phyloP scores from a whole-genome alignment of 495 filamentous ascomycete species.

The Aspergillus asperescens region DNA sequence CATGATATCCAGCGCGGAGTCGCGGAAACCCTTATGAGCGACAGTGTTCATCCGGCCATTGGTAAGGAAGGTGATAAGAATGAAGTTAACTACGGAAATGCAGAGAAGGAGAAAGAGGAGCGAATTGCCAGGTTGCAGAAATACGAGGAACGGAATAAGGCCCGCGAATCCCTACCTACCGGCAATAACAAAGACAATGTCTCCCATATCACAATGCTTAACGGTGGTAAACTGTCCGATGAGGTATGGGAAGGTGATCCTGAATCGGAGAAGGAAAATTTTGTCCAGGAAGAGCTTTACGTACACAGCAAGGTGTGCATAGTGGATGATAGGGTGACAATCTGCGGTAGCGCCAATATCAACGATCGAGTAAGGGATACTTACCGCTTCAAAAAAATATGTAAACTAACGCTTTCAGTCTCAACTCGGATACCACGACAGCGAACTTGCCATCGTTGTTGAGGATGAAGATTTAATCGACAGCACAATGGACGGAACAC shows the following conservation, averaged over 20 bases:
- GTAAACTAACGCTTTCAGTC: slow-evolving; percentile 41
- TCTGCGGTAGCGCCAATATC: slow-evolving; percentile 86
- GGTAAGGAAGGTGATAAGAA: slow-evolving; percentile 47
- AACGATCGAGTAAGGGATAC: slow-evolving; percentile 66
- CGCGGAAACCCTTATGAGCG: slow-evolving; percentile 78
- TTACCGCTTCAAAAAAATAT: neutral
- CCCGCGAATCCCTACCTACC: slow-evolving; percentile 30
- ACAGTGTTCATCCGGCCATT: slow-evolving; percentile 57
- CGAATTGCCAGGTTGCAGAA: slow-evolving; percentile 51
- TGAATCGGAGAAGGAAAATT: slow-evolving; percentile 72
- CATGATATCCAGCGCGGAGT: slow-evolving; percentile 79
- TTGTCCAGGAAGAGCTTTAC: slow-evolving; percentile 93
- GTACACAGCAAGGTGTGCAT: slow-evolving; percentile 87
- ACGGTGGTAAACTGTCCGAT: slow-evolving; percentile 57
- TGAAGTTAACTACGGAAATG: slow-evolving; percentile 35
- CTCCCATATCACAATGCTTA: slow-evolving; percentile 75
- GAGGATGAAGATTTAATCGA: slow-evolving; percentile 73
- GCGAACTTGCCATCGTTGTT: slow-evolving; percentile 88
- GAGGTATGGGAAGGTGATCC: slow-evolving; percentile 67
- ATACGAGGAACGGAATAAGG: slow-evolving; percentile 56
- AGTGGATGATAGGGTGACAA: slow-evolving; percentile 72
- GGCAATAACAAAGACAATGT: slow-evolving; percentile 60
- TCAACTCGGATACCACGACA: slow-evolving; percentile 84
- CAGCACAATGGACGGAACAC: slow-evolving; percentile 71
- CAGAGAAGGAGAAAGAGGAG: slow-evolving; percentile 33